Evolutionary conservation across 1,139 yeast genomes (phyloP), one percentile per base, ranked within the genome.

Genomic region (Yamadazyma mexicana): DNA sequence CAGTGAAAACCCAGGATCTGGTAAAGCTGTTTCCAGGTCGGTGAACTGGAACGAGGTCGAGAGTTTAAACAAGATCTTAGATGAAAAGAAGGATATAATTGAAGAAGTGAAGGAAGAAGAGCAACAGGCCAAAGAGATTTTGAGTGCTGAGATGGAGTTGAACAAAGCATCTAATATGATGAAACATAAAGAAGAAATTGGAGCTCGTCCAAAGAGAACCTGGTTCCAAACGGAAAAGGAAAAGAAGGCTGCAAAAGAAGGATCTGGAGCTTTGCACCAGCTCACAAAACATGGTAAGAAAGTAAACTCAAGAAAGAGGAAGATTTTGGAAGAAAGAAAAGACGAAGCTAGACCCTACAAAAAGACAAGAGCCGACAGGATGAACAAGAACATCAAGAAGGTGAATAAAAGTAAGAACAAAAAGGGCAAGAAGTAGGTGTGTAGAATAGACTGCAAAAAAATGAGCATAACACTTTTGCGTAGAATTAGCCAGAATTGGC

Each of bases 211-310:
- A 24, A 88, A 79, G 65, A 81, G 99, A 68, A 92, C 98, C 0
- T 92, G 99, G 99, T 92, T 92, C 64, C 94, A 87, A 61, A 67
- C 78, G 31, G 91, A 84, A 47, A 69, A 73, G 47, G 94, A 87
- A 30, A 85, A 84, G 69, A 80, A 77, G 52, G 66, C 73, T 31
- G 33, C 35, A 10, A 31, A 23, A 20, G 79, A 77, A 51, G 23
- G 24, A 4, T 17, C 18, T 34, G 76, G 70, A 42, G 75, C 67
- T 12, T 56, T 71, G 56, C 77, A 74, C 36, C 70, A 69, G 32
- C 57, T 73, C 43, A 64, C 73, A 12, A 72, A 73, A 47, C 72
- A 65, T 35, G 75, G 75, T 37, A 67, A 65, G 47, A 61, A 64
- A 45, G 62, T 69, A 7, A 75, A 74, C 45, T 77, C 81, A 46